These are phyloP conservation scores for Aspergillus nidulans DNA, from an alignment of 495 filamentous ascomycete genomes.

Conservation along the genomic window DNA sequence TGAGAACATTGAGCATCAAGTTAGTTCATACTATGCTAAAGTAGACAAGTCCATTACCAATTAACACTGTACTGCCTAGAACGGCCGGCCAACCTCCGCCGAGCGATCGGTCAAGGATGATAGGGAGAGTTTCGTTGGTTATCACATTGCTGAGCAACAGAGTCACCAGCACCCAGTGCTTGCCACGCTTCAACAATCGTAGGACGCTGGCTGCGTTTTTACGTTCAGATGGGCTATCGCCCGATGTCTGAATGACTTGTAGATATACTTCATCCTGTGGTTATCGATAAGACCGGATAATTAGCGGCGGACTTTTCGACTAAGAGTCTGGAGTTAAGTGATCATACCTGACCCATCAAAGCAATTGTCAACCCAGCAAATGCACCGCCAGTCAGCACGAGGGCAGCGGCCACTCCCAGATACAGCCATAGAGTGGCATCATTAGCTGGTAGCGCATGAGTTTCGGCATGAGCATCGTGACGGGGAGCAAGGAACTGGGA, in stretches of 20 bases:
- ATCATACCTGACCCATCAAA: slow-evolving; percentile 51
- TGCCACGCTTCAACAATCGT: slow-evolving; percentile 75
- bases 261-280: slow-evolving; percentile 90
- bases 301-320: neutral
- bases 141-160: slow-evolving; percentile 94
- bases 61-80: slow-evolving; percentile 83
- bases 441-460: slow-evolving; percentile 35
- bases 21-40: slow-evolving; percentile 13
- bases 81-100: slow-evolving; percentile 95
- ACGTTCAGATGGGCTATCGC: slow-evolving; percentile 66
- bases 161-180: slow-evolving; percentile 99
- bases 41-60: slow-evolving; percentile 56
- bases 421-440: slow-evolving; percentile 67
- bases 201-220: slow-evolving; percentile 80
- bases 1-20: slow-evolving; percentile 25
- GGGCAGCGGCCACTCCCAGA: slow-evolving; percentile 59
- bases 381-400: slow-evolving; percentile 86
- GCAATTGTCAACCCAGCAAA: slow-evolving; percentile 97
- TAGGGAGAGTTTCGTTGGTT: slow-evolving; percentile 94
- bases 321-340: neutral
- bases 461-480: slow-evolving; percentile 8
- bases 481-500: slow-evolving; percentile 20
- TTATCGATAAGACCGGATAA: neutral
- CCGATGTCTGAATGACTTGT: slow-evolving; percentile 85
- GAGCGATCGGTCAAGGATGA: slow-evolving; percentile 87